A percentile compares a stretch with the other conserved stretches of the same genome.
These are phyloP conservation scores for Cryptosporidium sp. DNA, from an alignment of 169 alveolate genomes.

Conservation along the genomic window DNA sequence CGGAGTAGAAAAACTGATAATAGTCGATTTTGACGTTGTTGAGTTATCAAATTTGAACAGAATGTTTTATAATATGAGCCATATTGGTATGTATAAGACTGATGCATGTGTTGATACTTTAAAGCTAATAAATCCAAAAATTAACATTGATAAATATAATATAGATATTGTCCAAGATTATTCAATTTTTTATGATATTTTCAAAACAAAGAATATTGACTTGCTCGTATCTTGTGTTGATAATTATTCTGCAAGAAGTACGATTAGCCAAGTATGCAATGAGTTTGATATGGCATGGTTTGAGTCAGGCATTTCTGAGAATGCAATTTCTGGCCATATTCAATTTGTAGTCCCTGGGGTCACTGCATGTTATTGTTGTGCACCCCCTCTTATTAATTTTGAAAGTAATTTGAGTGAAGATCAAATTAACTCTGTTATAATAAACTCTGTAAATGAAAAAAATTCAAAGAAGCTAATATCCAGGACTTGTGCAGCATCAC, in stretches of 20 bases:
- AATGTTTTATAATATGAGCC: constrained; percentile 91
- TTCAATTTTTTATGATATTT: constrained; percentile 84
- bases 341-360: constrained; percentile 95
- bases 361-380: constrained; percentile 94
- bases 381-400: constrained; percentile 45
- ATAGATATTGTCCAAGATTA: constrained; percentile 88
- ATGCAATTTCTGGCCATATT: constrained; percentile 95
- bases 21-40: constrained; percentile 94
- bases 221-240: constrained; percentile 95
- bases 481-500: constrained; percentile 95
- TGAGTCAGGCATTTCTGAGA: constrained; percentile 96
- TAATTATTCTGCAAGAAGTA: constrained; percentile 95
- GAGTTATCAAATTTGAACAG: constrained; percentile 96
- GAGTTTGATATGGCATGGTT: constrained; percentile 93
- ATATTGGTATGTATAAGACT: constrained; percentile 92
- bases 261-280: constrained; percentile 93
- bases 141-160: constrained; percentile 89
- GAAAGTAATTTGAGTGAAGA: constrained; percentile 43
- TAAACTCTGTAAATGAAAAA: constrained; percentile 91
- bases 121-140: constrained; percentile 92
- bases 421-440: constrained; percentile 88
- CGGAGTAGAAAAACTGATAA: constrained; percentile 93
- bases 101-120: constrained; percentile 88
- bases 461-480: constrained; percentile 90
- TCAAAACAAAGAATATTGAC: constrained; percentile 85